phyloP scores from a whole-genome alignment of 192 early-diverging fungal genomes.

The Coemansia sp. region DNA sequence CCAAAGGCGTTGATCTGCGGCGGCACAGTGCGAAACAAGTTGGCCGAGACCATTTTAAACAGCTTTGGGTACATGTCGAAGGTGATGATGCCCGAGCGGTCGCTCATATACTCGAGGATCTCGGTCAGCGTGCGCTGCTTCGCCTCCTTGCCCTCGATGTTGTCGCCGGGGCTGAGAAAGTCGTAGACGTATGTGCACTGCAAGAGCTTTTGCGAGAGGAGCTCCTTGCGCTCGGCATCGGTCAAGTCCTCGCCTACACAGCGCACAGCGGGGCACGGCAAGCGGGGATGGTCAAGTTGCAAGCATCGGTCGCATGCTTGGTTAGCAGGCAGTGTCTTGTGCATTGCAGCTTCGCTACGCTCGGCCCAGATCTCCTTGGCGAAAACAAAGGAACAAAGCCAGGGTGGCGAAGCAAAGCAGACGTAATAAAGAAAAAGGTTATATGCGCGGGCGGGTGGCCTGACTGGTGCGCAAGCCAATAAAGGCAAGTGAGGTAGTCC shows the following conservation, averaged over 20 bases:
- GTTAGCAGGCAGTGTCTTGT: slow-evolving; percentile 16
- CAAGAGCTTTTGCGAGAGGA: slow-evolving; percentile 87
- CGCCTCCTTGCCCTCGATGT: slow-evolving; percentile 95
- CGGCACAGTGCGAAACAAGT: slow-evolving; percentile 96
- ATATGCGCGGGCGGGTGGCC: background rate
- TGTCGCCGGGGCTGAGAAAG: slow-evolving; percentile 88
- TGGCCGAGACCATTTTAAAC: slow-evolving; percentile 93
- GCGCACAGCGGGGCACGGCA: background rate
- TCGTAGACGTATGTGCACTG: slow-evolving; percentile 96
- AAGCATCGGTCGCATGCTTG: slow-evolving; percentile 12
- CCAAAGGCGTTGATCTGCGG: slow-evolving; percentile 95
- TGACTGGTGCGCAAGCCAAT: background rate
- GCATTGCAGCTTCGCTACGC: slow-evolving; percentile 5
- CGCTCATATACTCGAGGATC: slow-evolving; percentile 92
- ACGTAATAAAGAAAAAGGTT: background rate
- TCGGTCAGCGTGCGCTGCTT: slow-evolving; percentile 91
- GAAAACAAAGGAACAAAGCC: background rate
- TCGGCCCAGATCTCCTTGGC: background rate
- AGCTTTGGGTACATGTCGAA: slow-evolving; percentile 91
- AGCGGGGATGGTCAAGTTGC: slow-evolving; percentile 9
- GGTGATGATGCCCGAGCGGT: slow-evolving; percentile 85
- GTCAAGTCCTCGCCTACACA: slow-evolving; percentile 70
- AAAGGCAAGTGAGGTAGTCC: slow-evolving; percentile 5
- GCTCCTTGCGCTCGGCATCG: slow-evolving; percentile 79
- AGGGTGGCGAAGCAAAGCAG: slow-evolving; percentile 3